Evolutionary conservation across 2,329 filamentous ascomycete species (phyloP), one percentile per base, ranked within the genome.

Genomic region (Penicillium sp.): DNA sequence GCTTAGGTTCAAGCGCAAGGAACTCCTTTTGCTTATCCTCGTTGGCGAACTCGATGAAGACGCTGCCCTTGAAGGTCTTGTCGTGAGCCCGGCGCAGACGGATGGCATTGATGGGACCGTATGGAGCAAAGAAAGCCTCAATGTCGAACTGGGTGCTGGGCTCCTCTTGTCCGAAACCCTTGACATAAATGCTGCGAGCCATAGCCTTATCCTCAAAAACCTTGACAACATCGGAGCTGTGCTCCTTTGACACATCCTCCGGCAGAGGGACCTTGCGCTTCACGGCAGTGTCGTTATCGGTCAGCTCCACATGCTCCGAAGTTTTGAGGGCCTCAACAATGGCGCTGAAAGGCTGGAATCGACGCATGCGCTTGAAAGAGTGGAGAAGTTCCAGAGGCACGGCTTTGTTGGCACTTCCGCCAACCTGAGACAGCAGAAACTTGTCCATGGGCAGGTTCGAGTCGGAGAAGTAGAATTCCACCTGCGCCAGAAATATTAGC

Each of bases 391-490:
- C 80, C 51, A 98, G 73, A 14, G 81, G 72, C 25, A 98, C 81
- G 29, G 89, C 76, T 32, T 57, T 54, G 64, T 84, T 83, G 73
- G 95, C 75, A 48, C 77, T 72, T 40, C 90, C 90, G 26, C 81
- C 83, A 38, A 86, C 84, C 56, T 81, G 74, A 47, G 79, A 74
- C 71, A 88, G 85, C 52, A 98, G 76, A 70, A 86, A 94, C 63
- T 87, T 84, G 68, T 98, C 93, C 56, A 79, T 80, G 35, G 84
- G 82, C 25, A 98, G 78, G 68, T 95, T 95, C 57, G 82, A 85
- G 64, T 93, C 85, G 56, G 85, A 85, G 68, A 95, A 94, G 75
- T 95, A 95, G 67, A 95, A 95, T 62, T 95, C 88, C 54, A 95
- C 85, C 84, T 93, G 51, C 18, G 35, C 30, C 18, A 23, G 16